Conservation (phyloP, 352 stramenopile genomes). For the Globisporangium heterothallicum region DNA sequence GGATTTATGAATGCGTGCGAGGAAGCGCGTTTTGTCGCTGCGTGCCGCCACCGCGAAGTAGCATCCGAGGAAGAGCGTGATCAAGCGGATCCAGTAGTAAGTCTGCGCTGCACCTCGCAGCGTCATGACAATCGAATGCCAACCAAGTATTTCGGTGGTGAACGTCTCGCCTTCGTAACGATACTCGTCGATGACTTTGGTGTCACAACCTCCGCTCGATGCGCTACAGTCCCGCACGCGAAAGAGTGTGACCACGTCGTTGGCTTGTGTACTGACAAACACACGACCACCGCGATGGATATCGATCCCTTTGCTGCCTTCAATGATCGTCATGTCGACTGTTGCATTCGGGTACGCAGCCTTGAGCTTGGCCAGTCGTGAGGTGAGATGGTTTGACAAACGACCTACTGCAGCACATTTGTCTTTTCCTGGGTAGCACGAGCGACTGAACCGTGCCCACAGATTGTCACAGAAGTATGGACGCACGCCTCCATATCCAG, state of each 20-base stretch:
- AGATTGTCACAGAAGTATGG: not conserved
- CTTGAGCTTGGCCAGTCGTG: not conserved
- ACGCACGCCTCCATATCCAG: not conserved
- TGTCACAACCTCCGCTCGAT: not conserved
- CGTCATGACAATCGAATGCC: not conserved
- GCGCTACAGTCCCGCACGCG: not conserved
- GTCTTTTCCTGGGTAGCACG: not conserved
- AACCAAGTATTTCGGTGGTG: constrained; percentile 6
- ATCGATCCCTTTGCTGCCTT: not conserved
- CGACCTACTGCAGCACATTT: not conserved
- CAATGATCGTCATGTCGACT: not conserved
- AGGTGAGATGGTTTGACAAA: not conserved
- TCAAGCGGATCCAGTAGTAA: constrained; percentile 12
- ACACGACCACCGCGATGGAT: not conserved
- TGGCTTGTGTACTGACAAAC: not conserved
- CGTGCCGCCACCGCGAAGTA: constrained; percentile 1
- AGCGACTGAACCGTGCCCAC: not conserved
- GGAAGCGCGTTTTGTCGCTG: not conserved
- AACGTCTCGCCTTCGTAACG: constrained; percentile 11
- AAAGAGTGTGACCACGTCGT: not conserved
- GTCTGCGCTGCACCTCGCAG: constrained; percentile 3
- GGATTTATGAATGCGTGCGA: not conserved
- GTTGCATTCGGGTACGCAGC: not conserved
- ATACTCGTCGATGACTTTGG: not conserved
- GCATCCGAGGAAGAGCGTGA: constrained; percentile 1